Base-by-base conservation (phyloP, 140 eudicot species). In the Ambrosia hybrid region DNA sequence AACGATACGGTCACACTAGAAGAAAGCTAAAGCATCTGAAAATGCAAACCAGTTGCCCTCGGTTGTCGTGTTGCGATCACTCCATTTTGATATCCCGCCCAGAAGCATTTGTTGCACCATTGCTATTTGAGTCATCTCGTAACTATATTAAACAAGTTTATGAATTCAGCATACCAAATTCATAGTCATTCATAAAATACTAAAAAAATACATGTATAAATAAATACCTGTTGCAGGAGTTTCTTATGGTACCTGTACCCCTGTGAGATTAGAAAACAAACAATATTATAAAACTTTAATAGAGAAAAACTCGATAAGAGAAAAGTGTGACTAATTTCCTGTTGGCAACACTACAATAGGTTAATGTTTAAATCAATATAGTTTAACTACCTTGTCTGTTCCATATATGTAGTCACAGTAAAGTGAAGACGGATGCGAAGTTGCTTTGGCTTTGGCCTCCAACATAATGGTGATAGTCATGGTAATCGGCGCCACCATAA, bases 371-470 rank as follows among this genome's bases (percentile, higher is more conserved):
- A 45, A 21, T 26, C 17, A 46, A 67, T 9, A 4, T 3, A 43
- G 4, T 37, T 13, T 64, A 37, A 53, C 14, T 49, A 87, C 96
- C 96, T 90, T 90, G 78, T 90, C 96, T 64, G 96, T 90, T 68
- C 95, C 95, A 78, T 90, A 90, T 51, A 90, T 83, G 82, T 83
- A 87, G 78, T 90, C 96, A 52, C 96, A 90, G 65, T 87, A 90
- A 90, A 7, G 96, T 90, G 81, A 90, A 90, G 37, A 90, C 93
- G 41, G 96, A 85, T 65, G 96, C 89, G 65, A 90, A 90, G 68
- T 90, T 90, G 78, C 96, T 87, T 79, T 89, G 96, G 83, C 96
- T 89, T 77, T 80, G 84, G 46, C 93, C 96, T 49, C 96, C 96
- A 37, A 89, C 96, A 26, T 86, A 89, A 76, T 89, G 96, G 73